Evolutionary conservation across 139 green algal genomes (phyloP).

Genomic region (Chlamydomonas sp.): DNA sequence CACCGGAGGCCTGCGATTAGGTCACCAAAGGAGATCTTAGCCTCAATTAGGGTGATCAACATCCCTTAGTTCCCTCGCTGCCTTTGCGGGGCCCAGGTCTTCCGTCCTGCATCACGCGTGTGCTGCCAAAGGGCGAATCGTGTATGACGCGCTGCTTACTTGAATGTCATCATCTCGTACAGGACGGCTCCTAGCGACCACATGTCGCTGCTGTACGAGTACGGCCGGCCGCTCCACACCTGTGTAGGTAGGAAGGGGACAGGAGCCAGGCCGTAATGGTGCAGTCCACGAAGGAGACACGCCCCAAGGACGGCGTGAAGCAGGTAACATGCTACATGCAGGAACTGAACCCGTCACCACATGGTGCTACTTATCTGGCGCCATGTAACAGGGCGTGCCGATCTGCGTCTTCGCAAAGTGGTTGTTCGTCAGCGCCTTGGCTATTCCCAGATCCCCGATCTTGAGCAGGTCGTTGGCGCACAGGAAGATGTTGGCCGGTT

Average conservation of each 20-base stretch:
- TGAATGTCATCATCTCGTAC: constrained; percentile 87
- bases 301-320: background rate
- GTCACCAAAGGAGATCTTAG: background rate
- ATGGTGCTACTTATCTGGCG: constrained; percentile 63
- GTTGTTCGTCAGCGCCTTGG: constrained; percentile 75
- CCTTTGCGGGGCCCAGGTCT: too few relatives aligned
- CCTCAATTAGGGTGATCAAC: background rate
- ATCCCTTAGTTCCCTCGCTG: too few relatives aligned
- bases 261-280: too few relatives aligned
- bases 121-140: too few relatives aligned
- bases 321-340: background rate
- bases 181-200: constrained; percentile 86
- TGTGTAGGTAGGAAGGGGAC: background rate
- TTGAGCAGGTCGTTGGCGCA: constrained; percentile 76
- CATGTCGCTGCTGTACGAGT: constrained; percentile 79
- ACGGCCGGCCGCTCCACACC: constrained; percentile 81
- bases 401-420: constrained; percentile 80
- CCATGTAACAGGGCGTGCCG: constrained; percentile 89
- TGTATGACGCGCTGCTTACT: constrained; percentile 11
- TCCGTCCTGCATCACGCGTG: too few relatives aligned
- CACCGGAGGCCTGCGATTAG: constrained; percentile 67
- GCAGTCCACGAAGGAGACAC: background rate
- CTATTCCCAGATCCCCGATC: constrained; percentile 86
- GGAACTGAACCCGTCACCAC: background rate
- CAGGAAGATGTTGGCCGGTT: constrained; percentile 84